Evolutionary conservation across 2,329 filamentous ascomycete species (phyloP), one percentile per base, ranked within the genome.

Genomic region (Cladosporium phlei): DNA sequence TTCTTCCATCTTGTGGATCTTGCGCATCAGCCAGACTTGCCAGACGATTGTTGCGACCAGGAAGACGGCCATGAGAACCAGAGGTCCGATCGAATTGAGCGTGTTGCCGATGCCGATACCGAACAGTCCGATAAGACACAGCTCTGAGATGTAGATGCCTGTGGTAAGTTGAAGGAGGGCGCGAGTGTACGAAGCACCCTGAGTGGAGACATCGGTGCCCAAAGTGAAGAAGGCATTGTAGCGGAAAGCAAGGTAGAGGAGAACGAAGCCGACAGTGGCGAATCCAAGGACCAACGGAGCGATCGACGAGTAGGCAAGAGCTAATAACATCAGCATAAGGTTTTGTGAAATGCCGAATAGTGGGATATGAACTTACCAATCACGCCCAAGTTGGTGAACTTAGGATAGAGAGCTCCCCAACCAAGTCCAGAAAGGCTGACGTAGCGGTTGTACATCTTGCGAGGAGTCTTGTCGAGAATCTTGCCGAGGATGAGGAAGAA

Each of bases 191-290:
- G 65, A 64, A 3, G 58, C 59, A 7, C 71, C 71, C 45, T 66
- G 64, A 28, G 70, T 73, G 43, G 72, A 69, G 19, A 72, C 61
- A 29, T 64, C 54, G 30, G 66, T 68, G 39, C 68, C 67, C 47
- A 70, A 67, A 3, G 69, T 68, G 57, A 70, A 73, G n/a, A 73
- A 64, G 39, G 71, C 65, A 54, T 72, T 73, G 64, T 73, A 74
- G 17, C 69, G 63, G 60, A 67, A 74, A 10, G 67, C 70, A 24
- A 72, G 48, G 56, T 72, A 73, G 27, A 74, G 58, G n/a, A 73
- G 62, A 14, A 49, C 52, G 46, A 73, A 64, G 21, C 69, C 68
- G 5, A 73, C 55, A 6, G 63, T 62, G 5, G 67, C 64, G 52
- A 74, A 73, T 24, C 68, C 67, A 1, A 73, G 58, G 9, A 73